phyloP scores from a whole-genome alignment of 345 rosid species.

The Eutrema japonicum region DNA sequence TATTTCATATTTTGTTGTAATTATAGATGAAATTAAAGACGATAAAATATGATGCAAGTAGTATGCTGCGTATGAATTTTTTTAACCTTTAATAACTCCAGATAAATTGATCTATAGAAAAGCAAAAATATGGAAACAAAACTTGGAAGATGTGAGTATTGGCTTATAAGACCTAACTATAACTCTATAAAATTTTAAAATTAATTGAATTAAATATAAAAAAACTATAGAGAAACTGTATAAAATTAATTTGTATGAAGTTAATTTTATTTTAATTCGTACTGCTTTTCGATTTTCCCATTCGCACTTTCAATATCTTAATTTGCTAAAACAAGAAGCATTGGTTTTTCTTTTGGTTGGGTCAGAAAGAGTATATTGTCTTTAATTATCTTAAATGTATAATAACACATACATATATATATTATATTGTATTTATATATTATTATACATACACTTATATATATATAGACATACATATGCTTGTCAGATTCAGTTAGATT shows the following conservation, averaged over 20 bases:
- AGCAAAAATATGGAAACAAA: neutral
- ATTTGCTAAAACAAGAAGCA: constrained; percentile 16
- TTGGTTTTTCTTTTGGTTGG: neutral
- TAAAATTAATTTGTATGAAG: neutral
- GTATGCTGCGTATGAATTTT: neutral
- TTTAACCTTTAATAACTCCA: neutral
- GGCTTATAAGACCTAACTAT: neutral
- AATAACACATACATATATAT: neutral
- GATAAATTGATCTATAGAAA: neutral
- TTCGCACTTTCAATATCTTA: constrained; percentile 1
- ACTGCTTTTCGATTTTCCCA: neutral
- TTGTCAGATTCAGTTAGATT: constrained; percentile 42
- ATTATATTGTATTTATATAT: neutral
- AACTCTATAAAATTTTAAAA: neutral
- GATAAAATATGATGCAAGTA: too few species aligned
- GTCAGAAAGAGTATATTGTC: constrained; percentile 27
- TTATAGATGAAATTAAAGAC: neutral
- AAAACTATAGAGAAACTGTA: neutral
- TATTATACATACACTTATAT: neutral
- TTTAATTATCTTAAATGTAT: constrained; percentile 4
- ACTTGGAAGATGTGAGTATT: neutral
- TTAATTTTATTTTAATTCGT: too few species aligned
- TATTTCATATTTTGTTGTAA: neutral
- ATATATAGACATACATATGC: constrained; percentile 29
- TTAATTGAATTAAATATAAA: neutral